Evolutionary conservation across 805 yeast species (phyloP), one percentile per base, ranked within the genome.

Genomic region (Lachancea nothofagi): DNA sequence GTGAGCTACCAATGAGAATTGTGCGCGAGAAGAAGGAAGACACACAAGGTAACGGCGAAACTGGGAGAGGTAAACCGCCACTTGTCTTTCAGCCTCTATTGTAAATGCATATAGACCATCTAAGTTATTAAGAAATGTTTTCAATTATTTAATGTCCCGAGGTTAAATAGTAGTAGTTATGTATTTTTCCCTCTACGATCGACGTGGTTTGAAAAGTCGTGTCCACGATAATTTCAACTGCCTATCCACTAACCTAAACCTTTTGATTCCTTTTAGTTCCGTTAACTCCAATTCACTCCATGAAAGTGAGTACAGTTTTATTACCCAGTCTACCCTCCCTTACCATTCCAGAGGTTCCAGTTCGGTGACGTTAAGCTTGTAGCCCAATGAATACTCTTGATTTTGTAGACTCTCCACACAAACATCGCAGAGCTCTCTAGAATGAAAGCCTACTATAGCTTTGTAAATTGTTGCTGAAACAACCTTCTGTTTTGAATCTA

Each of bases 371-470:
- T 50, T 40, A 22, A 59, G 37, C 25, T 40, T 44, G 43, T 57
- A 57, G 19, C 59, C 59, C 38, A 51, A 17, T n/a, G 57, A 48
- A 39, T 54, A 59, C 36, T 59, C 63, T 36, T 57, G 57, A 34
- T 47, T 55, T 33, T 48, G 50, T 30, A 60, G 43, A 22, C 48
- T 41, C 22, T 51, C 47, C 13, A 49, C 36, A 33, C 61, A 55
- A 15, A 49, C 12, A 15, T 57, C 59, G 38, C 51, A 50, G 18
- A 55, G 44, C 29, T 54, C 60, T 32, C 54, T 49, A 20, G 55
- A 54, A 43, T 57, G 55, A 37, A 60, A 60, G 4, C 65, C 65
- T 5, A 60, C 51, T 20, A 60, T 50, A n/a, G 65, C 65, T 36
- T 53, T 57, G 45, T 55, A 60, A 15, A 47, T 42, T 5, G 59